Evolutionary conservation across 305 asterid genomes (phyloP).

Genomic region (Fraxinus platypoda): DNA sequence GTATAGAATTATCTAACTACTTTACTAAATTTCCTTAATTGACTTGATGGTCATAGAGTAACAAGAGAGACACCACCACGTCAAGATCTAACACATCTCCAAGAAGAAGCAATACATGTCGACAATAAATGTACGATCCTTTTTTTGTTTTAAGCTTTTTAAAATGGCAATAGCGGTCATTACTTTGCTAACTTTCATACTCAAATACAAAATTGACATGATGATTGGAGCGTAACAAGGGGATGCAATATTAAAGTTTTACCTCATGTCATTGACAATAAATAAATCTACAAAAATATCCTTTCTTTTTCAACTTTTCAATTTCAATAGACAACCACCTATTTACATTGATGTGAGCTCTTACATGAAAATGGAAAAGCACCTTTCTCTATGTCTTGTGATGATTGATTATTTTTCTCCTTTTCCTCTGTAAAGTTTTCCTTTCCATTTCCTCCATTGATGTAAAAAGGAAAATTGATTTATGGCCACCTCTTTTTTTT

Average conservation of each 20-base stretch:
- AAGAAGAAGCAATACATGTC: neutral
- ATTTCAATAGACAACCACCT: neutral
- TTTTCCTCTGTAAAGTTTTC: conserved; percentile 8
- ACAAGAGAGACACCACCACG: neutral
- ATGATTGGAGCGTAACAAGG: neutral
- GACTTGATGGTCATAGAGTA: neutral
- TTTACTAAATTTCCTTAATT: neutral
- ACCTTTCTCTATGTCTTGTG: conserved; percentile 12
- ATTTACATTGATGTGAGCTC: conserved; percentile 4
- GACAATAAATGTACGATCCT: neutral
- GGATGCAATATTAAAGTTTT: neutral
- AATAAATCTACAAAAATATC: neutral
- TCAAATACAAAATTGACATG: neutral
- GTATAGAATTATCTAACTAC: neutral
- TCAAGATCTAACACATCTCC: neutral
- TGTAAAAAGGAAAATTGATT: conserved; percentile 9
- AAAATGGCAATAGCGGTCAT: neutral
- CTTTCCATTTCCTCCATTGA: conserved; percentile 22
- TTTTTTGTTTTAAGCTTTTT: neutral
- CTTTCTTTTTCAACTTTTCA: neutral
- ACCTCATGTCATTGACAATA: neutral
- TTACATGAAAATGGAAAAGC: conserved; percentile 28
- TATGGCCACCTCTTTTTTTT: neutral
- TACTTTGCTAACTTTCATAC: neutral
- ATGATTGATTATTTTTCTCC: conserved; percentile 13